A percentile compares a stretch with the other conserved stretches of the same genome.
These are phyloP conservation scores for Simplicillium sp. DNA, from an alignment of 2,329 filamentous ascomycete species.

Conservation along the genomic window DNA sequence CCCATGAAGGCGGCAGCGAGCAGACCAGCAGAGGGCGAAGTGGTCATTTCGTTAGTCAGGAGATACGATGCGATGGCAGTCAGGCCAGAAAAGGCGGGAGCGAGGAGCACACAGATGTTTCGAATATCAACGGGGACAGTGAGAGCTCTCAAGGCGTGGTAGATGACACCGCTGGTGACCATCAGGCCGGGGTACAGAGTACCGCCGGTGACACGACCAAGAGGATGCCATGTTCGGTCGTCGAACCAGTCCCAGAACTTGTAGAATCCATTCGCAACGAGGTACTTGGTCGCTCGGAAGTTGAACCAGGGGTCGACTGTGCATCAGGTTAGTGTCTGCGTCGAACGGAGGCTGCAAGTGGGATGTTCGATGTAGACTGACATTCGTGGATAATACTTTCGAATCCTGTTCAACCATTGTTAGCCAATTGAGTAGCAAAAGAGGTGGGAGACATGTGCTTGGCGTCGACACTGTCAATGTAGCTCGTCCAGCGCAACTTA, in stretches of 20 bases:
- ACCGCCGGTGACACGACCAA: conserved; percentile 94
- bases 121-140: conserved; percentile 94
- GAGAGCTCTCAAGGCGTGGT: conserved; percentile 82
- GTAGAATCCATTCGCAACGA: conserved; percentile 94
- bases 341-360: no score
- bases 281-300: conserved; percentile 95
- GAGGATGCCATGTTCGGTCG: conserved; percentile 98
- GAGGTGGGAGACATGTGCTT: not conserved
- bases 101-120: conserved; percentile 95
- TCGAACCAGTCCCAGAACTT: conserved; percentile 99
- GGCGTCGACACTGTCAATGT: not conserved
- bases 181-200: conserved; percentile 98
- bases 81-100: conserved; percentile 86
- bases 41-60: conserved; percentile 92
- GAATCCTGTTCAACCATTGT: conserved; percentile 54
- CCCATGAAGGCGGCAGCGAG: conserved; percentile 95
- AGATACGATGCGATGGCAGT: conserved; percentile 92
- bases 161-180: conserved; percentile 97
- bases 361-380: conserved; percentile 38
- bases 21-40: conserved; percentile 88
- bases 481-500: conserved; percentile 35
- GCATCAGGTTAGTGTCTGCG: not conserved
- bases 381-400: conserved; percentile 99
- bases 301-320: conserved; percentile 99
- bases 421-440: conserved; percentile 15